Base-by-base conservation (phyloP, 257 asterid species). In the Cordia subcordata region DNA sequence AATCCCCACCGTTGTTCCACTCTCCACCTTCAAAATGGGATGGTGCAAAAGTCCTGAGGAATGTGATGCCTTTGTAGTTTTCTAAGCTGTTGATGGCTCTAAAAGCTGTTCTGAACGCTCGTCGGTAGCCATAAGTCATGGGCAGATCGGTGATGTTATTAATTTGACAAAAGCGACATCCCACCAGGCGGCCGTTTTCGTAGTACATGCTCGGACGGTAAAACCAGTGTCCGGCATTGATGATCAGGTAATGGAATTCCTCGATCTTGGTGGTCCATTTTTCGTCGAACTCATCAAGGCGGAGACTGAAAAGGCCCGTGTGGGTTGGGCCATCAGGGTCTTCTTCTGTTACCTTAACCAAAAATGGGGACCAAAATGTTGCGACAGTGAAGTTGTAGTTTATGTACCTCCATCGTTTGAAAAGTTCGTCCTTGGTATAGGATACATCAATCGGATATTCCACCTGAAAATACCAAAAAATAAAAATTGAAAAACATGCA, bases 381-480 rank as follows among this genome's bases (percentile, higher is more conserved):
- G 82, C 72, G 0, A 81, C 42, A 5, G 85, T 81, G 69, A 81
- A 81, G 52, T 81, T 81, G 74, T 75, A 76, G 0, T 55, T 57
- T 1, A 21, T 53, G 62, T 81, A 81, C 38, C 73, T 75, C 87
- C 87, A 81, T 1, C 75, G 75, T 49, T 55, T 73, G 68, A 78
- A 81, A 32, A 70, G 63, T 23, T 81, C 79, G 39, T 73, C 81
- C 0, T 65, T 11, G 15, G 69, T 64, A 12, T 53, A 35, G 14
- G 85, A 78, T 47, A 52, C 78, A 19, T 81, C 81, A 14, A 72
- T 37, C 0, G 87, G 85, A 55, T 67, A 78, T 60, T 78, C 87
- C 55, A 60, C 85, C 85, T 80, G 57, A 20, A 50, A 49, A 37
- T 9, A 0, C 1, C 14, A 56, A 50, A 51, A n/a, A 18, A 20